Evolutionary conservation across 78 protist species (phyloP).

Genomic region (Dictyostelium firmibasis): DNA sequence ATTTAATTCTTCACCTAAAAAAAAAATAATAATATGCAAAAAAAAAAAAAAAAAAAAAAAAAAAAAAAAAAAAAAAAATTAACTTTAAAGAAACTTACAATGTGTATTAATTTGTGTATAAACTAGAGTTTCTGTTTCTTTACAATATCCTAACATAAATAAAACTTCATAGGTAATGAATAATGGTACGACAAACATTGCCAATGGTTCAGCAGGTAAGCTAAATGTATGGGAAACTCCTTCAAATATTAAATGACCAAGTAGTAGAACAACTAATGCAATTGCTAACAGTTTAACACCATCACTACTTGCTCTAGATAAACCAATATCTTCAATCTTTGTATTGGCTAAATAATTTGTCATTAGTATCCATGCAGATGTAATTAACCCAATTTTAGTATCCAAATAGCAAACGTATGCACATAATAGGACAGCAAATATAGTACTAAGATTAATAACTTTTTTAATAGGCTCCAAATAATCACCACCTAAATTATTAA

Average conservation of each 20-base stretch:
- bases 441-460: neutral
- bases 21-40: too few species aligned
- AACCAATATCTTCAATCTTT: neutral
- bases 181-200: conserved; percentile 63
- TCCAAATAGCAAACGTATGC: neutral
- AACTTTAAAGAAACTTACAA: neutral
- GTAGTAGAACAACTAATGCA: conserved; percentile 18
- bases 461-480: neutral
- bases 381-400: conserved; percentile 1
- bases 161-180: conserved; percentile 42
- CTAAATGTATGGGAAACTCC: neutral
- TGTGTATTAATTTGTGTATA: neutral
- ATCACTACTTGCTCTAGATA: neutral
- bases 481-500: neutral
- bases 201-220: conserved; percentile 55
- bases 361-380: conserved; percentile 25
- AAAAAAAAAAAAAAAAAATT: neutral
- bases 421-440: neutral
- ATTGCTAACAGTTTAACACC: conserved; percentile 1
- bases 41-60: too few species aligned
- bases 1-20: neutral
- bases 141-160: conserved; percentile 35
- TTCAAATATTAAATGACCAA: conserved; percentile 56
- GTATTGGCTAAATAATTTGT: conserved; percentile 44
- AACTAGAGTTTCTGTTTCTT: neutral